phyloP scores from a whole-genome alignment of 2,329 filamentous ascomycete genomes.

The Leptographium lundbergii region DNA sequence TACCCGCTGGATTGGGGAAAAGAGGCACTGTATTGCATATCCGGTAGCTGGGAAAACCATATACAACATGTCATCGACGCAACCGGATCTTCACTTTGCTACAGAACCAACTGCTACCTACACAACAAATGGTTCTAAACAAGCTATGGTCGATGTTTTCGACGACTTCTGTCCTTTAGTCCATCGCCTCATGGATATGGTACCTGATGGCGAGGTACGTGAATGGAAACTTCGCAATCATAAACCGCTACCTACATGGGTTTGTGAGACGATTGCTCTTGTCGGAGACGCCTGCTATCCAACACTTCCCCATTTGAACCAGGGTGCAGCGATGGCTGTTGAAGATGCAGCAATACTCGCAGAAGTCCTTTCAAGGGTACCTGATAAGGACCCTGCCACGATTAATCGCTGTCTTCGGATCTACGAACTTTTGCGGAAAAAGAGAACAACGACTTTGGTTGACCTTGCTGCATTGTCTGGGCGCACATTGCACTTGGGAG shows the following conservation, averaged over 20 bases:
- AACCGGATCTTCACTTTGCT: conserved; percentile 49
- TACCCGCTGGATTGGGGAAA: conserved; percentile 64
- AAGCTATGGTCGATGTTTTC: conserved; percentile 46
- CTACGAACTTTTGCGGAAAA: conserved; percentile 44
- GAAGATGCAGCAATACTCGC: conserved; percentile 52
- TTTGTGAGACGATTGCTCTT: conserved; percentile 41
- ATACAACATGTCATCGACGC: conserved; percentile 51
- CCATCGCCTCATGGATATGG: conserved; percentile 43
- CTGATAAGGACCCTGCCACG: conserved; percentile 11
- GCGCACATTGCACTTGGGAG: conserved; percentile 41
- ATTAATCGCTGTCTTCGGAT: conserved; percentile 37
- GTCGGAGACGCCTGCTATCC: conserved; percentile 55
- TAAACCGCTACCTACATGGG: conserved; percentile 43
- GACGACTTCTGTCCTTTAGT: conserved; percentile 47
- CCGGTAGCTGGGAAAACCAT: conserved; percentile 54
- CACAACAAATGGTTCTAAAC: conserved; percentile 49
- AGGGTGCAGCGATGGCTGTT: conserved; percentile 55
- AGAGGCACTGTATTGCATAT: conserved; percentile 67
- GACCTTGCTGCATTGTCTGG: conserved; percentile 40
- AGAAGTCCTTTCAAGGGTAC: conserved; percentile 32
- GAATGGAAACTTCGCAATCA: conserved; percentile 52
- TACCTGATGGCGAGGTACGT: conserved; percentile 49
- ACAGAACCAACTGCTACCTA: conserved; percentile 45
- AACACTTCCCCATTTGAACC: conserved; percentile 53
- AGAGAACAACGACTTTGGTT: conserved; percentile 38